Conservation (phyloP, 345 rosid species). For the Eucalyptus polybractea region DNA sequence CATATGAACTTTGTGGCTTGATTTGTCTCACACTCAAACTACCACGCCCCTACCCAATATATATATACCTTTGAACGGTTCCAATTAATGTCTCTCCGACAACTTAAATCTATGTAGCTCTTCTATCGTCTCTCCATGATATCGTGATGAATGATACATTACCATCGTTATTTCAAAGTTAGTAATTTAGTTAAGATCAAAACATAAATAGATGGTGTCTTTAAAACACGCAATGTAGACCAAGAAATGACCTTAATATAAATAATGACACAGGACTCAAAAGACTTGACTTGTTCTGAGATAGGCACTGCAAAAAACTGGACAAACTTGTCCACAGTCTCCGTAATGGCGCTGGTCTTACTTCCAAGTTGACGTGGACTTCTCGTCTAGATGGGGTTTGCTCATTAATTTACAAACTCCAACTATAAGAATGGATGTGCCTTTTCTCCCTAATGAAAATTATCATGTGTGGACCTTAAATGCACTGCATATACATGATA, state of each 20-base stretch:
- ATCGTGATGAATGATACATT: fast-evolving
- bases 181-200: background rate
- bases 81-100: background rate
- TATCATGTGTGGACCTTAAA: background rate
- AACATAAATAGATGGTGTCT: background rate
- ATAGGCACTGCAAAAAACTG: background rate
- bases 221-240: background rate
- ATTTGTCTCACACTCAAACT: background rate
- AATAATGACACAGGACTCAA: too few species aligned
- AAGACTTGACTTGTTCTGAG: background rate
- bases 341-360: background rate
- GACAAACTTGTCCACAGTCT: background rate
- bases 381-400: background rate
- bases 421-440: background rate
- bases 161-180: background rate
- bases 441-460: background rate
- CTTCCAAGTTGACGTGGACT: background rate
- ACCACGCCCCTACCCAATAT: background rate
- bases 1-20: background rate
- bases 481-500: background rate
- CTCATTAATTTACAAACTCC: background rate
- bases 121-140: background rate
- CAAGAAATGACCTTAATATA: background rate
- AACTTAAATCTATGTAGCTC: too few species aligned
- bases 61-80: background rate